Percentiles rank a stretch among this genome's conserved stretches.
Evolutionary conservation across 2,329 filamentous ascomycete species (phyloP).

Genomic region (Paecilomyces fulvus): DNA sequence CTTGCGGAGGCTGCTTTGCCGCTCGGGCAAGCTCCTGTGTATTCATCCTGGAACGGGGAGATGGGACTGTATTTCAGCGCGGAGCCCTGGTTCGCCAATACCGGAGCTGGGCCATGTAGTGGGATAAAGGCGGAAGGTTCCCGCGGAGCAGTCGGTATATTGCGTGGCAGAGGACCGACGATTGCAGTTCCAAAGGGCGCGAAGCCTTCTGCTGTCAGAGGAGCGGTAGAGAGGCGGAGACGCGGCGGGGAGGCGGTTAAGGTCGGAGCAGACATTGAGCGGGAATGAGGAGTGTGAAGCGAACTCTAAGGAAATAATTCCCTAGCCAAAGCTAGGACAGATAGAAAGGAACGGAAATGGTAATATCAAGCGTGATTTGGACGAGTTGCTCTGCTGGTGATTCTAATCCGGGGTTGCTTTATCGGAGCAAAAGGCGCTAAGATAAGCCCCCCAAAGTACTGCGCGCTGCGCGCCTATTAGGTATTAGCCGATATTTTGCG

Average conservation of each 20-base stretch:
- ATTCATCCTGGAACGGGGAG: conserved; percentile 63
- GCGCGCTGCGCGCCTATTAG: background rate
- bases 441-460: background rate
- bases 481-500: background rate
- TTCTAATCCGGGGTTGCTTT: background rate
- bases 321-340: background rate
- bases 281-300: background rate
- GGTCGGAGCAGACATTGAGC: conserved; percentile 22
- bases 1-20: conserved; percentile 46
- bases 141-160: conserved; percentile 36
- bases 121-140: conserved; percentile 37
- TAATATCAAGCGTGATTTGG: background rate
- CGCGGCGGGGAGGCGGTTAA: conserved; percentile 26
- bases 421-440: background rate
- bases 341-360: background rate
- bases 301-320: background rate
- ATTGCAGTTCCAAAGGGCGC: conserved; percentile 76
- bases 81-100: conserved; percentile 73
- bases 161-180: conserved; percentile 56
- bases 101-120: conserved; percentile 41
- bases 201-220: conserved; percentile 64
- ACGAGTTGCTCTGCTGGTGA: background rate
- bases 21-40: conserved; percentile 46
- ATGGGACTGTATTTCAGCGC: conserved; percentile 81
- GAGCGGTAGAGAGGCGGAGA: conserved; percentile 48